Base-by-base conservation (phyloP, 257 asterid genomes). In the Mentha longifolia region DNA sequence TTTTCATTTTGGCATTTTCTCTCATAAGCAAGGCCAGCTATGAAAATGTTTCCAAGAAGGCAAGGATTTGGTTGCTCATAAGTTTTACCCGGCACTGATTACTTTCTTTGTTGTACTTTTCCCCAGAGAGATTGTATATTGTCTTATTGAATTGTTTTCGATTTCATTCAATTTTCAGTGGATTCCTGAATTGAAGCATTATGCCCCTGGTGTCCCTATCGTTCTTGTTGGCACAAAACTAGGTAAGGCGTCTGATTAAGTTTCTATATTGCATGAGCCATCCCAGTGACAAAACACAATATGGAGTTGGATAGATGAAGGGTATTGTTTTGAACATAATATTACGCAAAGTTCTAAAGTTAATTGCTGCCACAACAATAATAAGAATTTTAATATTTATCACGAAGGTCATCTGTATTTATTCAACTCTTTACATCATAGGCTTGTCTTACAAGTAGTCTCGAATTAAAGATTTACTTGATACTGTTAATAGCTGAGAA, bases 211-310 rank as follows among this genome's bases (percentile, higher is more conserved):
- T 58, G 91, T 86, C 58, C 96, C 96, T 52, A 85, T 89, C 55
- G 91, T 86, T 75, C 96, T 89, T 41, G 96, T 89, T 68, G 96
- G 96, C 68, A 86, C 96, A 51, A 89, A 89, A 80, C 87, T 89
- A 31, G 96, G 96, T 89, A 74, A 85, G 84, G 63, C 76, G 46
- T 71, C 28, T 76, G 73, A 51, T 76, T 70, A 31, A 9, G 61
- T 11, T 66, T 45, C 61, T 61, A 33, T 15, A 49, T 45, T 72
- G 51, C 49, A 19, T 61, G 66, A 69, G 35, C 62, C 57, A 33
- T 45, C 56, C 59, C 46, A 17, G 42, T 67, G 15, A 37, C 35
- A n/a, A 66, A 42, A 9, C 31, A 63, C 58, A 41, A 11, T 69
- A 17, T 68, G 51, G 50, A 52, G 65, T 41, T 76, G 35, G 61